Evolutionary conservation across 805 yeast species (phyloP), one percentile per base, ranked within the genome.

Genomic region (Trichomonascus vanleenenianus): DNA sequence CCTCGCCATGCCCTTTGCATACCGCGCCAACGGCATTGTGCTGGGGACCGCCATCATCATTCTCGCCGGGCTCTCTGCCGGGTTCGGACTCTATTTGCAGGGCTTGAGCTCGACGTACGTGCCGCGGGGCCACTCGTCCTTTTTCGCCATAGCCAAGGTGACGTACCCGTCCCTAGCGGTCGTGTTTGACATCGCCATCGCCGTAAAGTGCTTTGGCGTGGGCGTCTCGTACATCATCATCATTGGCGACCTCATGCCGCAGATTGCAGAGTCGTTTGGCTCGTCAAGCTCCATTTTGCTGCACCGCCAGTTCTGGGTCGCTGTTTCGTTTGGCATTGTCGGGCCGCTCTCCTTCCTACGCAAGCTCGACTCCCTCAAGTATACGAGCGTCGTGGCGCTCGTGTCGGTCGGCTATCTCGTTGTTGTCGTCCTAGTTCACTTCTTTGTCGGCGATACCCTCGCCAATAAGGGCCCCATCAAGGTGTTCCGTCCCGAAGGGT

Each of bases 301-400:
- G 37, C 37, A 59, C 40, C 59, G 78, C n/a, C 58, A 61, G 3
- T 71, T 74, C 47, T 74, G 79, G 76, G 74, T 75, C 34, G 45
- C 70, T 37, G 62, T 65, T 8, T 19, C 40, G 6, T 20, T 37
- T 19, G 52, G 72, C 22, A 70, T 79, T 14, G 64, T 71, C 5
- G 65, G 66, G 2, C 88, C 88, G 0, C 67, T 91, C 42, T 81
- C 93, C 10, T 86, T 81, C 61, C 70, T 84, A 56, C 76, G 81
- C 56, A 79, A 78, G 56, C 71, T 89, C 50, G 94, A 85, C 59
- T 85, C 96, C 8, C 73, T 89, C 58, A 83, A 85, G 58, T 84
- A 85, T 56, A 86, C 96, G 1, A 85, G 96, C 2, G 66, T 88
- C 61, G 69, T 89, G 32, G 96, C 96, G 1, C 68, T 89, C 18